Conservation (phyloP, 1,284 basidiomycete genomes). For the Ganoderma sinense region DNA sequence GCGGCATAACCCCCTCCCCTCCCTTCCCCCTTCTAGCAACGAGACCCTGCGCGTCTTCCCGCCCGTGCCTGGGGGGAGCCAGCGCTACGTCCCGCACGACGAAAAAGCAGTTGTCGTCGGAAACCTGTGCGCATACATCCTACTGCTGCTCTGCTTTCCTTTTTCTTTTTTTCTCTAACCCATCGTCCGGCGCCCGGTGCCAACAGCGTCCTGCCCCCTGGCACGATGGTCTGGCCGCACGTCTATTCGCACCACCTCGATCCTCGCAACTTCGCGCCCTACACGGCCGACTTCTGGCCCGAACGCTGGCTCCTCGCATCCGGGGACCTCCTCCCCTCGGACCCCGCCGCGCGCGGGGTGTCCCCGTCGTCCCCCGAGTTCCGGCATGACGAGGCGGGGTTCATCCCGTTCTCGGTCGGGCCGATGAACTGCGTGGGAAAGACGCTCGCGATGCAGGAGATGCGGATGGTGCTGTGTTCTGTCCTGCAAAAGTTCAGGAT, state of each 20-base stretch:
- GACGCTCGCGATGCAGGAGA: slow-evolving; percentile 34
- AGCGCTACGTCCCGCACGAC: slow-evolving; percentile 46
- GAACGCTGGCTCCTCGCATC: slow-evolving; percentile 14
- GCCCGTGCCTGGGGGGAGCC: slow-evolving; percentile 57
- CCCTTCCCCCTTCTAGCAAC: too few species aligned
- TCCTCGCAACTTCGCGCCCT: slow-evolving; percentile 14
- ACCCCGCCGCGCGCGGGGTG: not conserved
- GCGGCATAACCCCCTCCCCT: slow-evolving; percentile 15
- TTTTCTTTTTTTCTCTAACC: too few species aligned
- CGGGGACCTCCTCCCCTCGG: not conserved
- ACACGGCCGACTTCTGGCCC: slow-evolving; percentile 14
- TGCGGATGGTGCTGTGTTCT: slow-evolving; percentile 23
- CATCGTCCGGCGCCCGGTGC: too few species aligned
- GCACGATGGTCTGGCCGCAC: slow-evolving; percentile 13
- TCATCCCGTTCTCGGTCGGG: slow-evolving; percentile 38
- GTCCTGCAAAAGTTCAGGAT: slow-evolving; percentile 12
- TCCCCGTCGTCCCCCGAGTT: too few species aligned
- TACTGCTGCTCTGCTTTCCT: not conserved
- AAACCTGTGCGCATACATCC: slow-evolving; percentile 12
- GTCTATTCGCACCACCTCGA: slow-evolving; percentile 16
- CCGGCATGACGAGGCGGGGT: slow-evolving; percentile 33
- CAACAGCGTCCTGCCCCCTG: slow-evolving; percentile 11
- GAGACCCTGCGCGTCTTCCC: slow-evolving; percentile 65
- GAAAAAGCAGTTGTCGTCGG: not conserved
- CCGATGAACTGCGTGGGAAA: slow-evolving; percentile 42